These are phyloP conservation scores for Pichia terricola DNA, from an alignment of 1,139 yeast genomes.

Conservation along the genomic window DNA sequence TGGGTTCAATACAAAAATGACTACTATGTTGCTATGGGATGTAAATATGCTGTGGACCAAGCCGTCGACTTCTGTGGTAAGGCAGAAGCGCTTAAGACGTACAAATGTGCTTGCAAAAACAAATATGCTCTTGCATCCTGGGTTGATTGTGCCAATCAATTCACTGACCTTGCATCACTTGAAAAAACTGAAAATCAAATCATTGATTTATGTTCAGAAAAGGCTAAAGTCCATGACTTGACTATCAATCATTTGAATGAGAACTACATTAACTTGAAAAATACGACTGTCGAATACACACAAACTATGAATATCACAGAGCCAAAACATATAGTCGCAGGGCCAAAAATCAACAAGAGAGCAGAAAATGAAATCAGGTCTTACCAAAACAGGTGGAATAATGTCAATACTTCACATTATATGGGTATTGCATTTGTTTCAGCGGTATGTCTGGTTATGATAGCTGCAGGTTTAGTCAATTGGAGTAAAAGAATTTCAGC, in stretches of 20 bases:
- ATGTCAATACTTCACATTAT: slow-evolving; percentile 32
- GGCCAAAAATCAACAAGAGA: slow-evolving; percentile 15
- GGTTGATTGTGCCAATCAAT: slow-evolving; percentile 9
- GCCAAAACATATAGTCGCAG: slow-evolving; percentile 2
- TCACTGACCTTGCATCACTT: neutral
- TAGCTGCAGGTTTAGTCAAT: slow-evolving; percentile 33
- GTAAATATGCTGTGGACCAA: slow-evolving; percentile 25
- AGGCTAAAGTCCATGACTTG: neutral
- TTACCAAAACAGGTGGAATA: slow-evolving; percentile 26
- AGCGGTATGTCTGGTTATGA: slow-evolving; percentile 39
- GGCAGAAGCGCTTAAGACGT: slow-evolving; percentile 15
- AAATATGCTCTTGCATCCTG: slow-evolving; percentile 13
- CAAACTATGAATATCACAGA: too few relatives aligned
- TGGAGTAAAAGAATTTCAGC: slow-evolving; percentile 35
- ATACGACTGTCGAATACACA: too few relatives aligned
- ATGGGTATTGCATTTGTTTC: slow-evolving; percentile 41
- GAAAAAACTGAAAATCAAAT: neutral
- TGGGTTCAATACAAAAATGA: slow-evolving; percentile 13
- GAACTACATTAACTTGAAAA: too few relatives aligned
- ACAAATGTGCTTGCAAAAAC: slow-evolving; percentile 19
- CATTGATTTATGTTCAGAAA: neutral
- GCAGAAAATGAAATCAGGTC: slow-evolving; percentile 32
- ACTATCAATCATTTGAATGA: neutral
- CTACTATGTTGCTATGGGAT: slow-evolving; percentile 23
- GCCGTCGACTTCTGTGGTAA: slow-evolving; percentile 27